Conservation (phyloP, 371 early-diverging fungal species). For the Circinella minor region DNA sequence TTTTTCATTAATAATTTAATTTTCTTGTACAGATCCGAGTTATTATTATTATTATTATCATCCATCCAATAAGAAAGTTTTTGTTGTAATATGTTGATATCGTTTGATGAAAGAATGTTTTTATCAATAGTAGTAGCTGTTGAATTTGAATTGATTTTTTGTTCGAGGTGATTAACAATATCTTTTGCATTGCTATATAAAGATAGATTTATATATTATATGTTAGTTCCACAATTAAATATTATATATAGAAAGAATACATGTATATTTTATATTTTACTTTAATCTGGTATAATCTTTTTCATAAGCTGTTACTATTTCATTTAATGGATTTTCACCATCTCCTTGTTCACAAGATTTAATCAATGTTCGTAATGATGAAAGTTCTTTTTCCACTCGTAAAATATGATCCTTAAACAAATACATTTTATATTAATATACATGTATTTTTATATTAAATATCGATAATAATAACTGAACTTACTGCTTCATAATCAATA, state of each 20-base stretch:
- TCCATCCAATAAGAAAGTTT: conserved; percentile 13
- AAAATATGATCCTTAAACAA: conserved; percentile 17
- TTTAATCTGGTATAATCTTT: conserved; percentile 1
- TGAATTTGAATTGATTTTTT: not conserved
- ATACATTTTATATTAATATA: not conserved
- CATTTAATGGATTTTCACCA: not conserved
- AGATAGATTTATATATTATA: too few relatives aligned
- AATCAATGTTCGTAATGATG: conserved; percentile 11
- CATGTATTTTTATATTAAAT: too few relatives aligned
- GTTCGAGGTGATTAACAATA: not conserved
- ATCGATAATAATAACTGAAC: conserved; percentile 2
- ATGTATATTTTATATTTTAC: not conserved
- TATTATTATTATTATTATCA: not conserved
- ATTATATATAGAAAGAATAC: not conserved
- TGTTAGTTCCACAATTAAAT: not conserved
- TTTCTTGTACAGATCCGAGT: conserved; percentile 15
- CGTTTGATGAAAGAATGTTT: not conserved
- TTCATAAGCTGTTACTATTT: not conserved
- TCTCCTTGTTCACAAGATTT: conserved; percentile 2
- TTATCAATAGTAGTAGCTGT: not conserved
- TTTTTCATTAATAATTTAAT: conserved; percentile 18
- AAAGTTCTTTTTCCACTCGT: conserved; percentile 6
- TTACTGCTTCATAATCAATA: conserved; percentile 41
- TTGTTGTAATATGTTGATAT: conserved; percentile 1
- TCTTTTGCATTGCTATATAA: conserved; percentile 10